These are phyloP conservation scores for Amyloporia xantha DNA, from an alignment of 768 basidiomycete genomes.

Conservation along the genomic window DNA sequence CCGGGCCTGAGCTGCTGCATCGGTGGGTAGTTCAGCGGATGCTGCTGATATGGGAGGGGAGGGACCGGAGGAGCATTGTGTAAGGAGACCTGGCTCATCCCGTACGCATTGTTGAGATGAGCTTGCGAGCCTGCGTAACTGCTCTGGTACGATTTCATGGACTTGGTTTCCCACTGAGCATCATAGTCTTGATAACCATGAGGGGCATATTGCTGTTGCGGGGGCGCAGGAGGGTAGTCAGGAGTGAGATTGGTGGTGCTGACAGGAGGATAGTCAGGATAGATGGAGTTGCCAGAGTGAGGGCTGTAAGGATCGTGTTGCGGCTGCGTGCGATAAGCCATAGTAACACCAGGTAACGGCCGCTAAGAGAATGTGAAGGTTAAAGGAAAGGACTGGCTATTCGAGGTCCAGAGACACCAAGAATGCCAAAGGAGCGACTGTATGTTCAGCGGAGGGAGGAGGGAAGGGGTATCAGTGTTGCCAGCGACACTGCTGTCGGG, in stretches of 20 bases:
- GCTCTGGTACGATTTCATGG: slow-evolving; percentile 57
- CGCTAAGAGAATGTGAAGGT: slow-evolving; percentile 1
- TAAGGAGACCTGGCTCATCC: slow-evolving; percentile 42
- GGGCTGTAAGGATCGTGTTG: slow-evolving; percentile 22
- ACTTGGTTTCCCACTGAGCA: slow-evolving; percentile 39
- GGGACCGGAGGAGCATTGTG: slow-evolving; percentile 46
- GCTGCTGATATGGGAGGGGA: slow-evolving; percentile 41
- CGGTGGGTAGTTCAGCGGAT: slow-evolving; percentile 58
- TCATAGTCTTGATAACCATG: slow-evolving; percentile 15
- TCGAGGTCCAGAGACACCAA: neutral
- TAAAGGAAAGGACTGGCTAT: slow-evolving; percentile 2
- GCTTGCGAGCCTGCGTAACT: slow-evolving; percentile 64
- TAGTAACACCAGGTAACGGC: slow-evolving; percentile 10
- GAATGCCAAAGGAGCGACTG: neutral
- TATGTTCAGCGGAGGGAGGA: too few species aligned
- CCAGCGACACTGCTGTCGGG: slow-evolving; percentile 3
- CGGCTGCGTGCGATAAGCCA: slow-evolving; percentile 23
- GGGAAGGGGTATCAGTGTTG: slow-evolving; percentile 1
- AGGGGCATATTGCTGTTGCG: slow-evolving; percentile 9
- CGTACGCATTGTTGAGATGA: slow-evolving; percentile 60
- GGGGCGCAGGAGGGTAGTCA: slow-evolving; percentile 14
- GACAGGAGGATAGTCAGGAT: slow-evolving; percentile 15
- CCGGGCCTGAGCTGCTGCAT: slow-evolving; percentile 33
- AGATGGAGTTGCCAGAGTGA: slow-evolving; percentile 3
- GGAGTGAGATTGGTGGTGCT: slow-evolving; percentile 8